Conservation (phyloP, 1,139 yeast species). For the Candida dubliniensis region DNA sequence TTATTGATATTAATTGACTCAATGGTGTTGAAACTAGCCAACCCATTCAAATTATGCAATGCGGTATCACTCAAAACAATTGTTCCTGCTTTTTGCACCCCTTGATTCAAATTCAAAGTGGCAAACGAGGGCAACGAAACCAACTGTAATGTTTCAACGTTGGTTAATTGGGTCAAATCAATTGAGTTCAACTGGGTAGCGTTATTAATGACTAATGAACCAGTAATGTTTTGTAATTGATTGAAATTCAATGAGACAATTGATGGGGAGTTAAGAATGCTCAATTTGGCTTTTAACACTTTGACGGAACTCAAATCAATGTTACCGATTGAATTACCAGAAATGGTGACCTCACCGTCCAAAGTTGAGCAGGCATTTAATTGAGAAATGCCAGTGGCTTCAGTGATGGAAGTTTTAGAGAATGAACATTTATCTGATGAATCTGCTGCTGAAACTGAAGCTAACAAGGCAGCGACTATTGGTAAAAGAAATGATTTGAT, state of each 20-base stretch:
- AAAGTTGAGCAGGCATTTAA: constrained; percentile 44
- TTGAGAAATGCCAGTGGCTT: constrained; percentile 35
- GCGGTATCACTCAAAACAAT: constrained; percentile 48
- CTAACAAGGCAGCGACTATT: constrained; percentile 14
- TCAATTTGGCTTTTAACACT: constrained; percentile 36
- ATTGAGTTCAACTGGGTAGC: constrained; percentile 43
- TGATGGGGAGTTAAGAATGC: constrained; percentile 43
- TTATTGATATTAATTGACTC: constrained; percentile 44
- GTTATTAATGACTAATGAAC: constrained; percentile 38
- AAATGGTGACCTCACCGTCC: constrained; percentile 40
- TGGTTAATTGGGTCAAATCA: constrained; percentile 36
- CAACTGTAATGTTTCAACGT: constrained; percentile 34
- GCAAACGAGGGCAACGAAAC: constrained; percentile 48
- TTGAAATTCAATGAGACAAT: constrained; percentile 35
- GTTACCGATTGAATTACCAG: constrained; percentile 37
- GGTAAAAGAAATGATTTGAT: constrained; percentile 15
- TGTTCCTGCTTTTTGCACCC: constrained; percentile 34
- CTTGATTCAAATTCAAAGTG: constrained; percentile 36
- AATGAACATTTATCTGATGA: constrained; percentile 32
- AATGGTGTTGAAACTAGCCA: constrained; percentile 34
- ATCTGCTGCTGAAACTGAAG: constrained; percentile 5
- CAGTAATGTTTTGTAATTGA: constrained; percentile 34
- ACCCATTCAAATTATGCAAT: constrained; percentile 37
- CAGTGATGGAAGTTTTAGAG: constrained; percentile 39
- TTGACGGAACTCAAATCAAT: constrained; percentile 37